Evolutionary conservation across 2,329 filamentous ascomycete genomes (phyloP).

Genomic region (Cladosporium cucumerinum): DNA sequence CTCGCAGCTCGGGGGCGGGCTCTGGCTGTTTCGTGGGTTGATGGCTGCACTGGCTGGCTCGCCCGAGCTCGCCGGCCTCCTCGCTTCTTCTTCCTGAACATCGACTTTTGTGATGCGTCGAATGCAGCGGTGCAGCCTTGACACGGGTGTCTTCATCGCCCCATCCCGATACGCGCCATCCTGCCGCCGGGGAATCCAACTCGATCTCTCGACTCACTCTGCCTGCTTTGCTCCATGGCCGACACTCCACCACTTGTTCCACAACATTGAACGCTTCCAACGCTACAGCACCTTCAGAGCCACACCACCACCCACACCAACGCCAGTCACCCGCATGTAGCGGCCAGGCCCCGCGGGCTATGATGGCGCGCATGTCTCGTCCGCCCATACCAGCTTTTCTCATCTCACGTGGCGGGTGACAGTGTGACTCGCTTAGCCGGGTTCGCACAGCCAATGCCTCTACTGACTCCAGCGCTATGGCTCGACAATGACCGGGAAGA

Average conservation of each 20-base stretch:
- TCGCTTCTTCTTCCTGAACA: constrained; percentile 2
- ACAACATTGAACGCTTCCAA: background rate
- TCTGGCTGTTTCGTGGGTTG: background rate
- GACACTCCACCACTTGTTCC: background rate
- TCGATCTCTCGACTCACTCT: background rate
- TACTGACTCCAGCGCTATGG: constrained; percentile 2
- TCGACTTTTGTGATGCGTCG: background rate
- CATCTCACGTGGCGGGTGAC: background rate
- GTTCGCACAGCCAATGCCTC: background rate
- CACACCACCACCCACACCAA: background rate
- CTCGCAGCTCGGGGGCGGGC: background rate
- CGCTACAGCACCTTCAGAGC: background rate
- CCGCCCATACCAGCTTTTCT: background rate
- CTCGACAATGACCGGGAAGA: background rate
- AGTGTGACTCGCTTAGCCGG: background rate
- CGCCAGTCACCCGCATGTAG: background rate
- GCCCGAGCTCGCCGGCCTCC: background rate
- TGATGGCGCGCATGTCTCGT: background rate
- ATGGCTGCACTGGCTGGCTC: background rate
- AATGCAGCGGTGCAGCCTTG: background rate
- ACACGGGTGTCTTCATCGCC: background rate
- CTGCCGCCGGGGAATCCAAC: background rate
- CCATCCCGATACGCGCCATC: constrained; percentile 2
- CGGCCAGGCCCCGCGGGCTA: background rate
- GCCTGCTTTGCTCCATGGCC: no score